Conservation (phyloP, 768 basidiomycete species). For the Pisolithus sp. region DNA sequence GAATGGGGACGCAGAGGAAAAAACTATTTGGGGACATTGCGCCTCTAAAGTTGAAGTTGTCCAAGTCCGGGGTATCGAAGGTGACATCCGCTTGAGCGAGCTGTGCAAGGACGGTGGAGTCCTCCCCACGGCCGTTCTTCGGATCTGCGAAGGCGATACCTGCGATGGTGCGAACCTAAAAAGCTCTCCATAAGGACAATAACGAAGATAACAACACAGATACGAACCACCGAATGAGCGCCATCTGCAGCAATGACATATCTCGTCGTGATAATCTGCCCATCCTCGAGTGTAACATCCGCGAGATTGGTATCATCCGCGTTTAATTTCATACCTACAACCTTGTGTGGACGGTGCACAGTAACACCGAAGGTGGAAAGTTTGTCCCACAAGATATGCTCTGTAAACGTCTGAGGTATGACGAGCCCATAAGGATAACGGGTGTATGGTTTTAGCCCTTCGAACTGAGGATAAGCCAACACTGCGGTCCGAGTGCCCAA, state of each 20-base stretch:
- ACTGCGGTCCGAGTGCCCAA: conserved; percentile 25
- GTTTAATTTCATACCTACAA: conserved; percentile 31
- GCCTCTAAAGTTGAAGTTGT: conserved; percentile 6
- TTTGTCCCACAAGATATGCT: conserved; percentile 33
- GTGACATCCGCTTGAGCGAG: conserved; percentile 44
- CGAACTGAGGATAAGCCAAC: conserved; percentile 28
- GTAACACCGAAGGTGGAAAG: conserved; percentile 27
- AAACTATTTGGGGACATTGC: conserved; percentile 26
- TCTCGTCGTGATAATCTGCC: conserved; percentile 35
- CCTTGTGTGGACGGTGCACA: conserved; percentile 34
- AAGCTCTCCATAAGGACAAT: background rate
- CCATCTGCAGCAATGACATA: conserved; percentile 52
- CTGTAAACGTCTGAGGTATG: conserved; percentile 40
- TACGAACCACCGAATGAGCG: conserved; percentile 37
- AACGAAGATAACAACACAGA: background rate
- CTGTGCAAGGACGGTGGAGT: conserved; percentile 28
- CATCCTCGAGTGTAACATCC: conserved; percentile 43
- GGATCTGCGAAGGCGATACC: conserved; percentile 43
- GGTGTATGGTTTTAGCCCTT: conserved; percentile 34
- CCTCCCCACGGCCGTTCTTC: conserved; percentile 19
- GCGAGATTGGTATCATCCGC: conserved; percentile 21
- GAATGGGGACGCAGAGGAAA: conserved; percentile 34
- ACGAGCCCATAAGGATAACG: conserved; percentile 37
- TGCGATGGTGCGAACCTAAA: conserved; percentile 36
- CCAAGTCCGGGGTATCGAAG: conserved; percentile 17